Percentiles rank a stretch among this genome's conserved stretches.
These are phyloP conservation scores for Pleurotus platypus DNA, from an alignment of 768 basidiomycete species.

Conservation along the genomic window DNA sequence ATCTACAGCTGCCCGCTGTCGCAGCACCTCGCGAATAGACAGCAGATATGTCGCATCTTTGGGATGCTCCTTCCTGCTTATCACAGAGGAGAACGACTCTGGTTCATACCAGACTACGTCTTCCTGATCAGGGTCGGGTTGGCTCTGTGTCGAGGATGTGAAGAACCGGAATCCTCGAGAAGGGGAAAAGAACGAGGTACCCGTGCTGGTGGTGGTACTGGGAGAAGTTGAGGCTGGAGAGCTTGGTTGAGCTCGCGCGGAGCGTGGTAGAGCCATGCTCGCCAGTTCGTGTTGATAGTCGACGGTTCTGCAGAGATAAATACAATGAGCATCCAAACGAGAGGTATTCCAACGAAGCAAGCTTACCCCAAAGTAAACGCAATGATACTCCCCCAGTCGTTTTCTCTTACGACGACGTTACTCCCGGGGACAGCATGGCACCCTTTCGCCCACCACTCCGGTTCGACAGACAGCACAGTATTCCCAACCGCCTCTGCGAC, in stretches of 20 bases:
- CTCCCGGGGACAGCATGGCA: slow-evolving; percentile 67
- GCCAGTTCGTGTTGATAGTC: slow-evolving; percentile 55
- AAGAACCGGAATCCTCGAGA: slow-evolving; percentile 50
- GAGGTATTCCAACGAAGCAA: neutral
- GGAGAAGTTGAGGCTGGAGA: slow-evolving; percentile 17
- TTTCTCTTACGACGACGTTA: slow-evolving; percentile 62
- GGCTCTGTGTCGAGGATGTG: slow-evolving; percentile 29
- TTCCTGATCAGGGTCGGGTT: slow-evolving; percentile 60
- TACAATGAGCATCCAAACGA: slow-evolving; percentile 3
- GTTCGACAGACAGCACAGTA: slow-evolving; percentile 32
- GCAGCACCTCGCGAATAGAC: slow-evolving; percentile 58
- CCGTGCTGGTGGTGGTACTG: slow-evolving; percentile 21
- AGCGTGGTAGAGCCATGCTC: slow-evolving; percentile 30
- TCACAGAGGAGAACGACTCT: slow-evolving; percentile 56
- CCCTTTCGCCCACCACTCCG: slow-evolving; percentile 61
- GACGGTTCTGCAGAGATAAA: slow-evolving; percentile 37
- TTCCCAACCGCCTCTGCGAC: slow-evolving; percentile 22
- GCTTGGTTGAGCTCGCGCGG: slow-evolving; percentile 17
- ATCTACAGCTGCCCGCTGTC: slow-evolving; percentile 46
- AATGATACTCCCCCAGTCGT: slow-evolving; percentile 78
- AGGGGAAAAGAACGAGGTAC: slow-evolving; percentile 48
- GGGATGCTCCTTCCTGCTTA: slow-evolving; percentile 61
- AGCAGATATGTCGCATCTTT: slow-evolving; percentile 56
- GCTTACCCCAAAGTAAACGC: slow-evolving; percentile 69
- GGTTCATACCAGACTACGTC: slow-evolving; percentile 56